phyloP scores from a whole-genome alignment of 179 eudicot species.

The Heliamphora ciliata region DNA sequence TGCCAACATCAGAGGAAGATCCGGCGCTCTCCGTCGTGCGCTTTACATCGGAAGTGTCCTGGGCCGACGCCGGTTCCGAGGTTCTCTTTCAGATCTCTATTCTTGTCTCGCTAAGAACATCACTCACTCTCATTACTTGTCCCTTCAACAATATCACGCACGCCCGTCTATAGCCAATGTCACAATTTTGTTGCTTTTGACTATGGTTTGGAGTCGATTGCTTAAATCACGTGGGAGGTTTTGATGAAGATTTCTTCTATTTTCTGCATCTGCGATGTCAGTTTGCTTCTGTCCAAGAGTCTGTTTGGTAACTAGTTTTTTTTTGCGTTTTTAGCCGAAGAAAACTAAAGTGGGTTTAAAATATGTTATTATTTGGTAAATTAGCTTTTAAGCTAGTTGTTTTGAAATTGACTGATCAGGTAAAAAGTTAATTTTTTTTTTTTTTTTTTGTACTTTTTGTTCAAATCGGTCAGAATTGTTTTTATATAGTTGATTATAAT shows the following conservation, averaged over 20 bases:
- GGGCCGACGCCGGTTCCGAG: conserved; percentile 95
- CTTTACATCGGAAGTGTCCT: conserved; percentile 66
- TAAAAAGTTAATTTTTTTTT: too few relatives aligned
- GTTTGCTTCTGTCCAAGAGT: too few relatives aligned
- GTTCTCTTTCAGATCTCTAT: conserved; percentile 19
- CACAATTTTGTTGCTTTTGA: background rate
- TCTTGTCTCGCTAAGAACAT: background rate
- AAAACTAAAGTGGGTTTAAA: too few relatives aligned
- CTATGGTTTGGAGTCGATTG: background rate
- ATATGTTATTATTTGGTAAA: too few relatives aligned
- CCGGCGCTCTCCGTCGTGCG: conserved; percentile 77
- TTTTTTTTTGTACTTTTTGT: too few relatives aligned
- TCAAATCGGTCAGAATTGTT: too few relatives aligned
- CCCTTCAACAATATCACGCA: background rate
- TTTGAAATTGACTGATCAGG: too few relatives aligned
- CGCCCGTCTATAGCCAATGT: background rate
- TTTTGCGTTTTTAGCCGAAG: background rate
- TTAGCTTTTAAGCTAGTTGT: too few relatives aligned
- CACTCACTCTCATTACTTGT: background rate
- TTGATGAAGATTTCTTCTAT: too few relatives aligned
- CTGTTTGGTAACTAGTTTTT: too few relatives aligned
- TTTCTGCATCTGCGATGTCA: too few relatives aligned
- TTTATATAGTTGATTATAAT: too few relatives aligned
- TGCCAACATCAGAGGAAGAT: conserved; percentile 82
- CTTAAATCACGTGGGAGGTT: background rate